Base-by-base conservation (phyloP, 345 rosid species). In the Gossypium herbaceum region DNA sequence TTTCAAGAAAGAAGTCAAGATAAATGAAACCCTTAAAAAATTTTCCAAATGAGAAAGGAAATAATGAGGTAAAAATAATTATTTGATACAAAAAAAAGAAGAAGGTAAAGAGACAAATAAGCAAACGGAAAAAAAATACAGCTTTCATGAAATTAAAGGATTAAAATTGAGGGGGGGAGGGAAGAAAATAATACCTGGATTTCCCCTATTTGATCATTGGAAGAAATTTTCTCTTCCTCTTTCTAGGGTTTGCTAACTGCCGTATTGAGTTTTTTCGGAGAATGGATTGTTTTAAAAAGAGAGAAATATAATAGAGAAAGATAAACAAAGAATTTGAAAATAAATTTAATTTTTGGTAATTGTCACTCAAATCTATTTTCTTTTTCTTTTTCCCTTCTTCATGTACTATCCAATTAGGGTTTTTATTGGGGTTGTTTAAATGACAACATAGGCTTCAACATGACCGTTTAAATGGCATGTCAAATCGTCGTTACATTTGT, bases 111-210 rank as follows among this genome's bases (percentile, higher is more conserved):
- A 76, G 45, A 64, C 78, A 82, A 73, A 82, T 73, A 79, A 68
- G 78, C 79, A 72, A 71, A 80, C 74, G 11, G 29, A 2, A 79
- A 84, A 29, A 81, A 81, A 20, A 20, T 34, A 34, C 67, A 84
- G 69, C 73, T 41, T 27, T 39, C 6, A 60, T 75, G 43, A 76
- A 51, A 24, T 61, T 22, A 77, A 72, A 80, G 51, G 69, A 39
- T 44, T 22, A 70, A 60, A 55, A 25, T 75, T 7, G n/a, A 12
- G 6, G 29, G 7, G 7, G 4, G 0, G 41, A n/a, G 16, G 22
- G 22, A 62, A 25, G 12, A 8, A 9, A 15, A 20, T 11, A 72
- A 39, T 74, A 78, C 85, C 84, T 77, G 80, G 45, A 39, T 72
- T 75, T 57, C 64, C n/a, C 39, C 51, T 68, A 48, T 20, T 27